These are phyloP conservation scores for Coemansia sp. DNA, from an alignment of 192 early-diverging fungal genomes.

Conservation along the genomic window DNA sequence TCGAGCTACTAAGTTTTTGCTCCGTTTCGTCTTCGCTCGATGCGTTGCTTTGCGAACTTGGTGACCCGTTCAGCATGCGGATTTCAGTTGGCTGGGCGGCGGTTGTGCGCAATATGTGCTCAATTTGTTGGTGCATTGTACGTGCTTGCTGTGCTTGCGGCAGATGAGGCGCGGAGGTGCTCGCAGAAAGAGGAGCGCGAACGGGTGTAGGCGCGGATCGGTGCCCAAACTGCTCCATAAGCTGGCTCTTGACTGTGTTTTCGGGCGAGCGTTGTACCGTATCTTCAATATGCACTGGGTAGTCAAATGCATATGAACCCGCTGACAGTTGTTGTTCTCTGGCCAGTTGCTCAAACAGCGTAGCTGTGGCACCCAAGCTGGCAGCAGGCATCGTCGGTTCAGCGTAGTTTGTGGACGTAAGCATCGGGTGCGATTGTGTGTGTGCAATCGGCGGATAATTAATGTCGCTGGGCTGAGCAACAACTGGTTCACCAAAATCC, in stretches of 20 bases:
- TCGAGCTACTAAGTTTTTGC: conserved; percentile 27
- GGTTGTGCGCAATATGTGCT: not conserved
- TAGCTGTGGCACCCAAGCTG: not conserved
- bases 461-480: not conserved
- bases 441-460: not conserved
- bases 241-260: conserved; percentile 8
- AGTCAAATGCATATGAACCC: conserved; percentile 1
- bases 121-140: conserved; percentile 5
- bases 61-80: conserved; percentile 8
- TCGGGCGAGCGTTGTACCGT: not conserved
- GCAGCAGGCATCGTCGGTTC: not conserved
- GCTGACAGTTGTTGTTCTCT: not conserved
- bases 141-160: not conserved
- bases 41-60: conserved; percentile 28
- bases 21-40: conserved; percentile 40
- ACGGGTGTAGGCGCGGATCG: not conserved
- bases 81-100: not conserved
- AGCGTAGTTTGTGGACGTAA: not conserved
- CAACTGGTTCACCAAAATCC: not conserved
- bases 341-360: not conserved
- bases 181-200: not conserved
- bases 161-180: not conserved
- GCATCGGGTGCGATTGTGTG: not conserved
- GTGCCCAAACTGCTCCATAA: conserved; percentile 27
- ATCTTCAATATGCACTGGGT: not conserved